Percentiles rank a stretch among this genome's conserved stretches.
Conservation (phyloP, 179 eudicot genomes). For the Camellia oleifera region DNA sequence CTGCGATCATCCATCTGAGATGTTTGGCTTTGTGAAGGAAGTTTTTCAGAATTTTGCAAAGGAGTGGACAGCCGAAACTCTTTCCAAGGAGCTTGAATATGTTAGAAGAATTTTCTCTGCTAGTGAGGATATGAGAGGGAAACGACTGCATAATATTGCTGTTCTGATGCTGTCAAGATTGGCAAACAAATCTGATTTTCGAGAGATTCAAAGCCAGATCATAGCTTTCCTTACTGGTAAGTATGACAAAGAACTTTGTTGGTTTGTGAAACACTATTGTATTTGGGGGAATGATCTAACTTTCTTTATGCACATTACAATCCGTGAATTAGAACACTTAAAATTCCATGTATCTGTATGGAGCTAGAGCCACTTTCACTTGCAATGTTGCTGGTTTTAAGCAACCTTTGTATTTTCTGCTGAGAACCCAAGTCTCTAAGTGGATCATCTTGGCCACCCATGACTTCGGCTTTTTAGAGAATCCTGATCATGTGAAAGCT, state of each 20-base stretch:
- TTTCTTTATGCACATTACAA: neutral
- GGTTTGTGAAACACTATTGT: neutral
- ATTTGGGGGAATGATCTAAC: neutral
- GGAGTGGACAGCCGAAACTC: constrained; percentile 73
- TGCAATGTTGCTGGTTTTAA: neutral
- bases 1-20: constrained; percentile 92
- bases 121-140: constrained; percentile 81
- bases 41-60: constrained; percentile 77
- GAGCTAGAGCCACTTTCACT: neutral
- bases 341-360: neutral
- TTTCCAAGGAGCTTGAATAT: constrained; percentile 82
- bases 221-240: constrained; percentile 67
- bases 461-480: no score
- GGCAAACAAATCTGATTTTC: constrained; percentile 54
- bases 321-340: neutral
- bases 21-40: constrained; percentile 97
- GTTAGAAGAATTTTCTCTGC: constrained; percentile 71
- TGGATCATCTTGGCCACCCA: no score
- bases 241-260: neutral
- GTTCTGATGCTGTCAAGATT: constrained; percentile 57
- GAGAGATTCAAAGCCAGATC: constrained; percentile 62
- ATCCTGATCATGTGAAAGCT: no score
- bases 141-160: constrained; percentile 60
- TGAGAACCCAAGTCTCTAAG: no score
- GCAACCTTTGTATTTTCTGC: no score